A percentile compares a stretch with the other conserved stretches of the same genome.
phyloP scores from a whole-genome alignment of 257 asterid genomes.

The Apocynum venetum region DNA sequence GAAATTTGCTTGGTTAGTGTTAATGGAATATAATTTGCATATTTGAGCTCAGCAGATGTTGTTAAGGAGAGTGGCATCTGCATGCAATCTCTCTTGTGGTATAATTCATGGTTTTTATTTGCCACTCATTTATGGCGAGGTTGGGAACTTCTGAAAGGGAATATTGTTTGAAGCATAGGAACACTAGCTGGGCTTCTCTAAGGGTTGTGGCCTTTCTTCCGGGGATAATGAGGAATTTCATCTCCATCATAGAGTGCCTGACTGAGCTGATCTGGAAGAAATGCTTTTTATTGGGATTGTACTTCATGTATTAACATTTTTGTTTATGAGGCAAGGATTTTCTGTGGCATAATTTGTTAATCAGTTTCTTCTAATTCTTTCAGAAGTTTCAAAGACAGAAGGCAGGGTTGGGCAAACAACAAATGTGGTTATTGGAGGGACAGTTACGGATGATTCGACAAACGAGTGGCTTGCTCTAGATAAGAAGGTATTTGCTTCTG shows the following conservation, averaged over 20 bases:
- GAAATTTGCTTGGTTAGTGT: not conserved
- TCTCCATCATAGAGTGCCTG: not conserved
- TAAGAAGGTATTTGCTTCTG: constrained; percentile 49
- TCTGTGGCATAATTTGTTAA: not conserved
- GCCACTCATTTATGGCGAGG: not conserved
- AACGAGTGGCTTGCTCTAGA: constrained; percentile 79
- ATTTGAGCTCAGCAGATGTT: not conserved
- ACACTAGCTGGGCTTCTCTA: not conserved
- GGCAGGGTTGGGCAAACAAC: constrained; percentile 93
- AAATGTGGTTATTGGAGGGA: constrained; percentile 82
- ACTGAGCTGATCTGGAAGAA: not conserved
- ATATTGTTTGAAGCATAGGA: not conserved
- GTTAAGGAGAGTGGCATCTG: not conserved
- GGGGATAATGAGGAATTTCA: not conserved
- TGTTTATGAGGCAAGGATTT: not conserved
- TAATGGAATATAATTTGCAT: not conserved
- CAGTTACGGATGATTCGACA: constrained; percentile 71
- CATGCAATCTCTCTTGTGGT: not conserved
- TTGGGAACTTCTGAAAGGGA: not conserved
- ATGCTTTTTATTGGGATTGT: not conserved
- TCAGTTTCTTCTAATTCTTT: constrained; percentile 13
- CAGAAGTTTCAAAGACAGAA: constrained; percentile 85
- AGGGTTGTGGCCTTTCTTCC: not conserved
- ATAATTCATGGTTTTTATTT: not conserved
- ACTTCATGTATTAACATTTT: not conserved